Base-by-base conservation (phyloP, 2,329 filamentous ascomycete species). In the Alternaria longipes region DNA sequence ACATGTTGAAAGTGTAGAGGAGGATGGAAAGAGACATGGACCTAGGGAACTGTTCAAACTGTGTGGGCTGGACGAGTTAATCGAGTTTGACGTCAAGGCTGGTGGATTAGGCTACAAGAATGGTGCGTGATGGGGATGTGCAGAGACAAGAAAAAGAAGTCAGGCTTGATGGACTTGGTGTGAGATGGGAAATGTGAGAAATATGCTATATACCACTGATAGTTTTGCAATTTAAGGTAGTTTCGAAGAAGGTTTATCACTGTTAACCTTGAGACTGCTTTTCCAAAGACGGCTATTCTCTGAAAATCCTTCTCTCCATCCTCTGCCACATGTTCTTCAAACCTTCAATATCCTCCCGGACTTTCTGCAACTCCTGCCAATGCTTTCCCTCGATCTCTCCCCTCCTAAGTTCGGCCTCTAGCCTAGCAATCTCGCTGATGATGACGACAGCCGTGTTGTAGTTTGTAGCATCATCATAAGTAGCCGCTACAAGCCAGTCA, bases 11-110 rank as follows among this genome's bases (percentile, higher is more conserved):
- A 69, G 69, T 74, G 68, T 77, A 61, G 72, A 82, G 75, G 53
- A 81, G 78, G 40, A 74, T 60, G 80, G 81, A 1, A 79, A 79
- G 59, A 78, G 82, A 51, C 76, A 83, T 59, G 82, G 81, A 0
- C 84, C 84, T 0, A 80, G 78, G 54, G 81, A 81, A 59, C 63
- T 86, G 28, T 87, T 87, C 64, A 81, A 83, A 65, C 79, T 84
- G 1, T 85, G 84, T 67, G 85, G 85, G 1, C 62, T 87, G 70
- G 78, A 82, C 38, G 83, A 86, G 34, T 69, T 81, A 26, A 82
- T 86, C 71, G 80, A 80, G 5, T 81, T 87, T 67, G 85, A 87
- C 68, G 73, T 76, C 55, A 74, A 75, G 64, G 80, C 81, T 44
- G 81, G 81, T n/a, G 81, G 81, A 0, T 76, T 72, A 54, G 74